These are phyloP conservation scores for Melaleuca alternifolia DNA, from an alignment of 345 rosid species.

Conservation along the genomic window DNA sequence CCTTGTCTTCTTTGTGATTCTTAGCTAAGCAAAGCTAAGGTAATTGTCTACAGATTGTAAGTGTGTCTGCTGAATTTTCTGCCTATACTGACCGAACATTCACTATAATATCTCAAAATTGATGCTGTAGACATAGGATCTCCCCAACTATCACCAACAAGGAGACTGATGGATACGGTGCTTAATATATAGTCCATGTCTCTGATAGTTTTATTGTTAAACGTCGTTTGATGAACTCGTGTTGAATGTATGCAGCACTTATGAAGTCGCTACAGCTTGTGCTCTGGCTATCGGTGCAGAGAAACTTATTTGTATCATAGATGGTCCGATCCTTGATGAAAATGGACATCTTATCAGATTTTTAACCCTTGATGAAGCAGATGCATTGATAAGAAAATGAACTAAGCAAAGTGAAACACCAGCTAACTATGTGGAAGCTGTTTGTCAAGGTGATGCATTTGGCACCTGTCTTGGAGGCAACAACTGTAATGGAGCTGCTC, in stretches of 20 bases:
- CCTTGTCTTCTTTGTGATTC: background rate
- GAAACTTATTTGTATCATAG: conserved; percentile 84
- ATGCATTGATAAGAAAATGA: conserved; percentile 64
- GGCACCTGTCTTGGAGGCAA: conserved; percentile 15
- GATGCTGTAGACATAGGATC: background rate
- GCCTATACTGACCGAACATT: background rate
- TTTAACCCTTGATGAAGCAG: conserved; percentile 89
- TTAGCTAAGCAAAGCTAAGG: background rate
- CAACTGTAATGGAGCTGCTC: conserved; percentile 31
- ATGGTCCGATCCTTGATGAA: conserved; percentile 83
- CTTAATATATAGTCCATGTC: background rate
- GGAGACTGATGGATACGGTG: background rate
- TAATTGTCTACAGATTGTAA: background rate
- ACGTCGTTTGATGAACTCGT: background rate
- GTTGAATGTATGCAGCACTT: conserved; percentile 50
- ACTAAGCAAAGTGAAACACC: conserved; percentile 89
- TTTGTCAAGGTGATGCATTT: conserved; percentile 35
- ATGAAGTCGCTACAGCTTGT: conserved; percentile 98
- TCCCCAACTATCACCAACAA: background rate
- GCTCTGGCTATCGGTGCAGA: conserved; percentile 93
- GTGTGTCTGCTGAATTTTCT: background rate
- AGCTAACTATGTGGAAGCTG: conserved; percentile 84
- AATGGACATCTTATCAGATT: conserved; percentile 73
- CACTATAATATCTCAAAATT: background rate
- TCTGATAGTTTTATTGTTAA: background rate